Conservation (phyloP, 805 yeast species). For the Pichia membranifaciens region DNA sequence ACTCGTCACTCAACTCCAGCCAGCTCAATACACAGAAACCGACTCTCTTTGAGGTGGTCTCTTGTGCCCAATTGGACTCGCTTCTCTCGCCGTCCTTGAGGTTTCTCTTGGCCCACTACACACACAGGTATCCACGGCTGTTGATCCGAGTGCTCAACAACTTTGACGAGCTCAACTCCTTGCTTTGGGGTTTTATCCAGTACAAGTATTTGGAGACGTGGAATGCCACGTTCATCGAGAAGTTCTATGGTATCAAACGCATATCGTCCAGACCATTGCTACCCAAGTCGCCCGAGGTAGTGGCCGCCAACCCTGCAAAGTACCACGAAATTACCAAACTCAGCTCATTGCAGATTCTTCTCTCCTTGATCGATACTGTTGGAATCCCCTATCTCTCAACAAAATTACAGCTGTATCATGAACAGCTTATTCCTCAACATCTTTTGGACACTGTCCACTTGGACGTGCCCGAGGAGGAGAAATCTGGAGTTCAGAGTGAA, state of each 20-base stretch:
- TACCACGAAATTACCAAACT: slow-evolving; percentile 51
- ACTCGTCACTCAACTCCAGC: slow-evolving; percentile 71
- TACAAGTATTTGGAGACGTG: slow-evolving; percentile 61
- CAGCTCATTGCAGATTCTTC: slow-evolving; percentile 44
- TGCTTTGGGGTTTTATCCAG: slow-evolving; percentile 61
- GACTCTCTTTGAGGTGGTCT: slow-evolving; percentile 80
- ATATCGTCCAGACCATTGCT: slow-evolving; percentile 21
- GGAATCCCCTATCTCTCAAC: slow-evolving; percentile 64
- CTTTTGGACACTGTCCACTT: slow-evolving; percentile 34
- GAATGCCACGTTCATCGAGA: slow-evolving; percentile 86
- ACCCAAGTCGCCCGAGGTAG: background rate
- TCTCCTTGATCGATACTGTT: slow-evolving; percentile 53
- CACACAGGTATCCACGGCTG: slow-evolving; percentile 69
- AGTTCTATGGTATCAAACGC: slow-evolving; percentile 84
- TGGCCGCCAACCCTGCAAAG: slow-evolving; percentile 4
- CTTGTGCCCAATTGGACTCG: slow-evolving; percentile 71
- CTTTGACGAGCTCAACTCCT: slow-evolving; percentile 71
- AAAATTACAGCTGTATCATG: slow-evolving; percentile 60
- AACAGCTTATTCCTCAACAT: slow-evolving; percentile 53
- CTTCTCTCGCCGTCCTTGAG: slow-evolving; percentile 78
- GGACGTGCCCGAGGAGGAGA: background rate
- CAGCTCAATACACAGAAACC: slow-evolving; percentile 72
- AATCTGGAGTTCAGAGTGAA: background rate
- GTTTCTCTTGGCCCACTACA: slow-evolving; percentile 73
- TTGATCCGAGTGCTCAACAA: slow-evolving; percentile 54